A percentile compares a stretch with the other conserved stretches of the same genome.
phyloP scores from a whole-genome alignment of 2,329 filamentous ascomycete genomes.

The Aureobasidium sp. region DNA sequence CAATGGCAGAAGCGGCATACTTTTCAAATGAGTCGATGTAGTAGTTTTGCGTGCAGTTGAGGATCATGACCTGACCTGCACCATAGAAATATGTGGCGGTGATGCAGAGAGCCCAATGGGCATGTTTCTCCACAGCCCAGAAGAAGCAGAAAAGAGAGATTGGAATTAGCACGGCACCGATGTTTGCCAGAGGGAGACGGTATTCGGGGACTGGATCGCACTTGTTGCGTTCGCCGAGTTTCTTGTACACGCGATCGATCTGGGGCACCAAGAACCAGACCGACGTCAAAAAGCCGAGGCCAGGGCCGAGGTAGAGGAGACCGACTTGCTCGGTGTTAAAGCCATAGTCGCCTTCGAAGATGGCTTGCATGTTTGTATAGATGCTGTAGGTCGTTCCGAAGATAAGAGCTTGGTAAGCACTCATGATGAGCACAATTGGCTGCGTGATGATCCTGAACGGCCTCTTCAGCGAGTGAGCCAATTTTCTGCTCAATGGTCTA shows the following conservation, averaged over 20 bases:
- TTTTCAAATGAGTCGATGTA: conserved; percentile 48
- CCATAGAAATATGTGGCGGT: conserved; percentile 43
- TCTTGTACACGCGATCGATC: conserved; percentile 44
- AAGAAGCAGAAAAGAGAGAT: conserved; percentile 38
- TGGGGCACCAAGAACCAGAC: conserved; percentile 41
- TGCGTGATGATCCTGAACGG: conserved; percentile 39
- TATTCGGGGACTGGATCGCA: conserved; percentile 38
- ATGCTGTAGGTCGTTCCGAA: conserved; percentile 44
- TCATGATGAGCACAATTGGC: conserved; percentile 42
- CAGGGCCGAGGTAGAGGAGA: conserved; percentile 40
- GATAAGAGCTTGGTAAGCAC: conserved; percentile 40
- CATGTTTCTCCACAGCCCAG: conserved; percentile 37
- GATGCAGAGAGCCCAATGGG: conserved; percentile 37
- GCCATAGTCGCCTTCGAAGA: conserved; percentile 38
- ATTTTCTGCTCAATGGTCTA: conserved; percentile 31
- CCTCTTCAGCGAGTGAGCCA: conserved; percentile 33
- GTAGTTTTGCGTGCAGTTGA: conserved; percentile 50
- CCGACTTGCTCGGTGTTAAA: conserved; percentile 42
- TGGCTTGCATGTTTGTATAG: conserved; percentile 44
- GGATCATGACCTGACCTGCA: conserved; percentile 46
- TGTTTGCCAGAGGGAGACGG: conserved; percentile 40
- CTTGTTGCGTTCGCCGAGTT: conserved; percentile 34
- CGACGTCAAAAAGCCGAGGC: conserved; percentile 37
- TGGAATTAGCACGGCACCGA: conserved; percentile 39
- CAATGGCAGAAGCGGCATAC: conserved; percentile 45